These are phyloP conservation scores for Brettanomyces anomalus DNA, from an alignment of 805 yeast species.

Conservation along the genomic window DNA sequence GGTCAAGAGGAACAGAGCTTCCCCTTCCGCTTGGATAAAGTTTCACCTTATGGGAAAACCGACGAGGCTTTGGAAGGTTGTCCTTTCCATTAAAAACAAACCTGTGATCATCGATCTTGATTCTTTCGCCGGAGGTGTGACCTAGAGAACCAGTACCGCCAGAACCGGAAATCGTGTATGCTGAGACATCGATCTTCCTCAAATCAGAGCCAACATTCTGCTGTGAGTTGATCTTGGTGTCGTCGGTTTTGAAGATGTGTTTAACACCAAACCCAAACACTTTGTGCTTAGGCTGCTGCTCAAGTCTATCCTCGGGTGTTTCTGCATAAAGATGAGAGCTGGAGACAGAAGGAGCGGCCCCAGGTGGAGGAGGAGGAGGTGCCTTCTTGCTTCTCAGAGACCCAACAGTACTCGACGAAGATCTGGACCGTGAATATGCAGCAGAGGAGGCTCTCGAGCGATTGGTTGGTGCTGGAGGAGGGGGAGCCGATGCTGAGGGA, in stretches of 20 bases:
- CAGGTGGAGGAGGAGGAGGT: constrained; percentile 26
- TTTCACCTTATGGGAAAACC: constrained; percentile 60
- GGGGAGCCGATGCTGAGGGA: constrained; percentile 2
- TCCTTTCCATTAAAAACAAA: constrained; percentile 59
- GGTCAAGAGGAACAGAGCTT: constrained; percentile 76
- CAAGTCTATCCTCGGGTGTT: constrained; percentile 18
- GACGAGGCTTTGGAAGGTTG: constrained; percentile 83
- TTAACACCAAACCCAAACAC: constrained; percentile 8
- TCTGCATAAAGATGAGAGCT: constrained; percentile 5
- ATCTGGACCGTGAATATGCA: constrained; percentile 1
- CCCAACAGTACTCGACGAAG: constrained; percentile 3
- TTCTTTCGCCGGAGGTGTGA: constrained; percentile 11
- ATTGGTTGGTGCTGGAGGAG: constrained; percentile 5
- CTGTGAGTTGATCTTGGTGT: constrained; percentile 28
- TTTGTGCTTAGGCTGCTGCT: constrained; percentile 6
- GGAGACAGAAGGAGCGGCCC: constrained; percentile 5
- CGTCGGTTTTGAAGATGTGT: constrained; percentile 20
- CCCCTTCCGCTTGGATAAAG: constrained; percentile 95
- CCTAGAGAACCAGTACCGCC: constrained; percentile 9
- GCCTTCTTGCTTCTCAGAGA: constrained; percentile 5
- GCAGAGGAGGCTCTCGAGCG: constrained; percentile 1
- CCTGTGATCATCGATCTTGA: constrained; percentile 61
- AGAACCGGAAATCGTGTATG: constrained; percentile 49
- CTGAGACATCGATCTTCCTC: constrained; percentile 54
- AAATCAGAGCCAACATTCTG: constrained; percentile 41